Base-by-base conservation (phyloP, 2,329 filamentous ascomycete genomes). In the Chrysoporthe cubensis region DNA sequence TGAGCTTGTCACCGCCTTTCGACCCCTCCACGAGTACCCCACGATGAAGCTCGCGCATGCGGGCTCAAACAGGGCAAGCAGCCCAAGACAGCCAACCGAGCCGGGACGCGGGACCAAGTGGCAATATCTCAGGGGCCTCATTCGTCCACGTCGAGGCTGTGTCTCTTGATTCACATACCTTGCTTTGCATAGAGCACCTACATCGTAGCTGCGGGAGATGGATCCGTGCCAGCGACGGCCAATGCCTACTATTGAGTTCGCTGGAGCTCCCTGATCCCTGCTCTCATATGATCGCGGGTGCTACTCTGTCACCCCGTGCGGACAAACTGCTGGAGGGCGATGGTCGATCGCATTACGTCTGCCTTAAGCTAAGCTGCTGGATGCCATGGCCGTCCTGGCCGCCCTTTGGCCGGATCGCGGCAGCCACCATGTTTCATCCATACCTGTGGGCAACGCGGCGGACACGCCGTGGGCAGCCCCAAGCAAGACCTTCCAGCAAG, bases 71-170 rank as follows among this genome's bases (percentile, higher is more conserved):
- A 44, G 18, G 59, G 62, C 52, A 46, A 48, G 57, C 50, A 40
- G 37, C 48, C 26, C 37, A 50, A 37, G 56, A 56, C 42, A 60
- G 59, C 48, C 50, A 52, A 62, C 48, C 65, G 50, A 34, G 9
- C 37, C 60, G 62, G 50, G 63, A 26, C 57, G 61, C 43, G 6
- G 16, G 46, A 32, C 52, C 54, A 58, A 34, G 46, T 58, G 54
- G 60, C 65, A 63, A 52, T 8, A n/a, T 11, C 13, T 40, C 13
- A 7, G 43, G 14, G 52, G 58, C 50, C 57, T 64, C 59, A 68
- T 64, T 66, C 54, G 62, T 67, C 57, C 66, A 70, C 62, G 57
- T 68, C 62, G 57, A 63, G 26, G 54, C 62, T 68, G 64, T 65
- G 62, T 64, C 52, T 64, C 62, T 61, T 65, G 58, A 63, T 63